Conservation (phyloP, 2,329 filamentous ascomycete genomes). For the Diaporthe nobilis region DNA sequence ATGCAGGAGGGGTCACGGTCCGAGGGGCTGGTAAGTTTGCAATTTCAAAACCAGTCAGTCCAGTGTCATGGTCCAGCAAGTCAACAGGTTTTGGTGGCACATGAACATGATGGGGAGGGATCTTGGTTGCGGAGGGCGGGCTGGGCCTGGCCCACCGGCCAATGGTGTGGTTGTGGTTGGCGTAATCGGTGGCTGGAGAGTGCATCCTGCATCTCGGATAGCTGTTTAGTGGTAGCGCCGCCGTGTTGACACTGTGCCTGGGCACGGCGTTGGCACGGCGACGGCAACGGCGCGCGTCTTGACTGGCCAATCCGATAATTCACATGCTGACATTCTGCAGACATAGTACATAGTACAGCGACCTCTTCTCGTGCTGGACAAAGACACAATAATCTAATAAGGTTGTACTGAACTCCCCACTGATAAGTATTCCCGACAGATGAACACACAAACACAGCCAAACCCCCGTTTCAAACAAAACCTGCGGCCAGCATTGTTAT, state of each 20-base stretch:
- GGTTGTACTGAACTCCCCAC: not conserved
- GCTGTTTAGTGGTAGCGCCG: not conserved
- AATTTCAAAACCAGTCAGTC: not conserved
- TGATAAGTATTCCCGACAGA: not conserved
- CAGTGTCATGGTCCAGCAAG: not conserved
- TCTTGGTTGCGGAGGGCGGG: conserved; percentile 12
- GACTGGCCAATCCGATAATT: not conserved
- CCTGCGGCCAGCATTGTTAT: not conserved
- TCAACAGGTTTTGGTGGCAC: conserved; percentile 23
- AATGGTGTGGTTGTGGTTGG: conserved; percentile 21
- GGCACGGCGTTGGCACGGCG: conserved; percentile 23
- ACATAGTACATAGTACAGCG: not conserved
- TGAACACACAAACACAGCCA: not conserved
- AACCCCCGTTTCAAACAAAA: not conserved
- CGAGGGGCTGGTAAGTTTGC: conserved; percentile 26
- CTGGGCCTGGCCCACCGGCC: conserved; percentile 19
- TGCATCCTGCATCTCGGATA: not conserved
- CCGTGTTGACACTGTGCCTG: conserved; percentile 17
- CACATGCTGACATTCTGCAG: not conserved
- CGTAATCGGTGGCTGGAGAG: conserved; percentile 33
- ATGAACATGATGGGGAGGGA: conserved; percentile 28
- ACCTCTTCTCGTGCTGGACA: not conserved
- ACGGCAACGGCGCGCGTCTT: not conserved
- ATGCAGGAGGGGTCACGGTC: conserved; percentile 11
- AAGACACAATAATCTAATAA: not conserved